phyloP scores from a whole-genome alignment of 2,329 filamentous ascomycete genomes.

The Neoascochyta sp. region DNA sequence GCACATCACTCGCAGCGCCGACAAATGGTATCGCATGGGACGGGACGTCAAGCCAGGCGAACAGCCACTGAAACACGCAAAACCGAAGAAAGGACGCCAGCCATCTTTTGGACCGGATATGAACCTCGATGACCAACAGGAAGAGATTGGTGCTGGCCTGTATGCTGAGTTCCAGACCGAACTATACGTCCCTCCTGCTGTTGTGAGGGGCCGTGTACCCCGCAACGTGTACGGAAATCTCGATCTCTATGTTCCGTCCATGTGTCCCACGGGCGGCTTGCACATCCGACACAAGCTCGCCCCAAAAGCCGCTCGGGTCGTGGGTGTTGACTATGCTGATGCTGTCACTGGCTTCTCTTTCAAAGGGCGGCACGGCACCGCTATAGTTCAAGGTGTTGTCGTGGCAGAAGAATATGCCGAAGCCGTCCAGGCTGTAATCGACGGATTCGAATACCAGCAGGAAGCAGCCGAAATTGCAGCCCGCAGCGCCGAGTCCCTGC shows the following conservation, averaged over 20 bases:
- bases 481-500: conserved; percentile 49
- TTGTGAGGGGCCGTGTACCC: conserved; percentile 67
- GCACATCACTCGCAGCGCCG: conserved; percentile 68
- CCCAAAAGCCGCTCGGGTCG: conserved; percentile 65
- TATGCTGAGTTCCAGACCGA: conserved; percentile 63
- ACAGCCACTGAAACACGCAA: conserved; percentile 71
- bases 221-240: conserved; percentile 61
- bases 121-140: conserved; percentile 36
- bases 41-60: conserved; percentile 71
- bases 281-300: conserved; percentile 59
- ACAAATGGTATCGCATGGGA: conserved; percentile 89
- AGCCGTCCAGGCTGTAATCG: conserved; percentile 66
- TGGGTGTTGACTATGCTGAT: conserved; percentile 82
- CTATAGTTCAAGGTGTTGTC: conserved; percentile 73
- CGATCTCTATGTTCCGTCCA: conserved; percentile 60
- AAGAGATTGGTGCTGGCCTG: conserved; percentile 50
- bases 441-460: conserved; percentile 63
- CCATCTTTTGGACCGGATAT: conserved; percentile 25
- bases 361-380: conserved; percentile 78
- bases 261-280: conserved; percentile 59
- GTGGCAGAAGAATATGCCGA: conserved; percentile 69
- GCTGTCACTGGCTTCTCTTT: conserved; percentile 90
- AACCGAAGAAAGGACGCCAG: conserved; percentile 30
- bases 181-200: conserved; percentile 69
- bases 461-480: conserved; percentile 59